Conservation (phyloP, 345 rosid species). For the Ceriops decandra region DNA sequence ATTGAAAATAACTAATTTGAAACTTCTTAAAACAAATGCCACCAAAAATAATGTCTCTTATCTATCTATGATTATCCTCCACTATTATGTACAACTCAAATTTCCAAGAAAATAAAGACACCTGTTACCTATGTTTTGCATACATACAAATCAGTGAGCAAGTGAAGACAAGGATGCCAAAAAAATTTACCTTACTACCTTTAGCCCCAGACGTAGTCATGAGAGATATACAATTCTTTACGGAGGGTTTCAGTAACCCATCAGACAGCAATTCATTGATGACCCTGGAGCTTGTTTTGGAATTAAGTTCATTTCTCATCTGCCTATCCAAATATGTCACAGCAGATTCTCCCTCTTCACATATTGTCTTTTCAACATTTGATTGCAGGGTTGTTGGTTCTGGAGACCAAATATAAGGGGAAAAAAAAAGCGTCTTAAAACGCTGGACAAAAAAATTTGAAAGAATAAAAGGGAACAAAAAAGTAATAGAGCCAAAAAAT, state of each 20-base stretch:
- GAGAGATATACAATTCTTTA: constrained; percentile 80
- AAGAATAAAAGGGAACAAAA: neutral
- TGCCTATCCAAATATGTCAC: constrained; percentile 68
- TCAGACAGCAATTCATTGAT: constrained; percentile 72
- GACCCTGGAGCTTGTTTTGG: constrained; percentile 62
- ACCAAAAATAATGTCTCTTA: neutral
- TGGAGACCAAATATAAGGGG: constrained; percentile 25
- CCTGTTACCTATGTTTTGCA: neutral
- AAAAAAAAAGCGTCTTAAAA: constrained; percentile 5
- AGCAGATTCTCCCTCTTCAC: constrained; percentile 80
- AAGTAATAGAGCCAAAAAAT: neutral
- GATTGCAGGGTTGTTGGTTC: constrained; percentile 57
- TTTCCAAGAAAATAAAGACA: neutral
- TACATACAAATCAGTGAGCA: constrained; percentile 2
- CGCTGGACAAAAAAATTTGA: neutral
- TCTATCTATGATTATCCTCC: too few relatives aligned
- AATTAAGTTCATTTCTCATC: constrained; percentile 64
- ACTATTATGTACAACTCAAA: neutral
- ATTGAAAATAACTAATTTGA: neutral
- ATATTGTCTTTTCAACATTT: constrained; percentile 64
- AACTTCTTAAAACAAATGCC: neutral
- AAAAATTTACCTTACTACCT: constrained; percentile 82
- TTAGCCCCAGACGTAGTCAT: constrained; percentile 99
- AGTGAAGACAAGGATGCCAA: constrained; percentile 1
- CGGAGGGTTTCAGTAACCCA: constrained; percentile 75